Percentiles rank a stretch among this genome's conserved stretches.
Evolutionary conservation across 495 filamentous ascomycete genomes (phyloP).

Genomic region (Trichoderma asperelloides): DNA sequence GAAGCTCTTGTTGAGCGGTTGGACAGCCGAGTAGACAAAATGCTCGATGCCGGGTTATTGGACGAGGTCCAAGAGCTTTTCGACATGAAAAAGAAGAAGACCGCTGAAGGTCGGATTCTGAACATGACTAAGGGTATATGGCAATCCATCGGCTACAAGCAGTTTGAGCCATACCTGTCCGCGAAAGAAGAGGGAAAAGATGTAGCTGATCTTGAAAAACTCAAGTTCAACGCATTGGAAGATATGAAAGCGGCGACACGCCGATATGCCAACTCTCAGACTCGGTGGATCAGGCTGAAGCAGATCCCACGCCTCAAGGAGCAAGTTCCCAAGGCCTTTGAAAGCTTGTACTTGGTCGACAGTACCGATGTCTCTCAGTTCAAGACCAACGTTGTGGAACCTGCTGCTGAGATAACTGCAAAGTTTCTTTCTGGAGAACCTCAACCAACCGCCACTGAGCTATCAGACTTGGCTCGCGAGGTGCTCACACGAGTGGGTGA

Average conservation of each 20-base stretch:
- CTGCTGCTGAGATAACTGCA: conserved; percentile 51
- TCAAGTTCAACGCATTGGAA: conserved; percentile 30
- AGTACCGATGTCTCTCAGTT: conserved; percentile 54
- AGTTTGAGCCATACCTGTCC: conserved; percentile 63
- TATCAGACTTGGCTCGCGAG: conserved; percentile 51
- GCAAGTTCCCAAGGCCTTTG: conserved; percentile 35
- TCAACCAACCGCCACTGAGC: conserved; percentile 49
- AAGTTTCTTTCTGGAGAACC: conserved; percentile 46
- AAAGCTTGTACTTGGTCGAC: conserved; percentile 65
- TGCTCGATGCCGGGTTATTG: conserved; percentile 66
- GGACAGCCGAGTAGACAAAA: conserved; percentile 67
- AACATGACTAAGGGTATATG: conserved; percentile 79
- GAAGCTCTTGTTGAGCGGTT: conserved; percentile 60
- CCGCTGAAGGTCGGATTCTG: conserved; percentile 41
- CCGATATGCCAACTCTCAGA: conserved; percentile 77
- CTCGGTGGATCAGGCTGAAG: conserved; percentile 80
- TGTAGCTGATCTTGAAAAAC: conserved; percentile 27
- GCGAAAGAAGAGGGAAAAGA: conserved; percentile 32
- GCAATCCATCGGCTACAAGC: conserved; percentile 93
- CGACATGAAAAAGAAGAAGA: conserved; percentile 38
- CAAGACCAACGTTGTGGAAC: conserved; percentile 47
- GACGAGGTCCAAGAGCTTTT: conserved; percentile 57
- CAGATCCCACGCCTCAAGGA: conserved; percentile 55
- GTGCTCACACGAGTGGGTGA: conserved; percentile 44
- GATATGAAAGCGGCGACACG: conserved; percentile 68